Conservation (phyloP, 768 basidiomycete species). For the Leucosporidium scottii region DNA sequence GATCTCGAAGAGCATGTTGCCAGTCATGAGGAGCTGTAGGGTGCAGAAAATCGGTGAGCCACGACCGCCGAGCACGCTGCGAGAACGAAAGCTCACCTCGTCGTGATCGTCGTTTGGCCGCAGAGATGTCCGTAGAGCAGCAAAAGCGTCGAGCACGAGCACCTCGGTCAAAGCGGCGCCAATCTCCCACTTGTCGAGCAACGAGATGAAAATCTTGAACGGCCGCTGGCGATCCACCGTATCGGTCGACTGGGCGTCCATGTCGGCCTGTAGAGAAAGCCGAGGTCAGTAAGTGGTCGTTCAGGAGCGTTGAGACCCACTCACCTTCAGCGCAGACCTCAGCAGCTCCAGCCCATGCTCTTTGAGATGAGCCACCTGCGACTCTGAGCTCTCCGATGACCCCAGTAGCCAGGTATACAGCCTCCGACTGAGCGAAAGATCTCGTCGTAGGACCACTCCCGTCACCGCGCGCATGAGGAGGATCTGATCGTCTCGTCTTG, state of each 20-base stretch:
- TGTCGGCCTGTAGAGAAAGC: slow-evolving; percentile 54
- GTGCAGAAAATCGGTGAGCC: background rate
- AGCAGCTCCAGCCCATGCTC: slow-evolving; percentile 67
- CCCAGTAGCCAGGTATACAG: slow-evolving; percentile 91
- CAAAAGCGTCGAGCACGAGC: slow-evolving; percentile 72
- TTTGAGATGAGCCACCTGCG: slow-evolving; percentile 64
- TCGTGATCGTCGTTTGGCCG: slow-evolving; percentile 41
- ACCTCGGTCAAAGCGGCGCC: slow-evolving; percentile 70
- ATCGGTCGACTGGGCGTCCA: slow-evolving; percentile 67
- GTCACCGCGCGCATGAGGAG: slow-evolving; percentile 81
- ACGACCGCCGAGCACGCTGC: background rate
- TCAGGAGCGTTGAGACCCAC: background rate
- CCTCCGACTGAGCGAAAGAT: slow-evolving; percentile 84
- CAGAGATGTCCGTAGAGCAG: slow-evolving; percentile 57
- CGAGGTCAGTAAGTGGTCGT: background rate
- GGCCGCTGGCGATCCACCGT: slow-evolving; percentile 61
- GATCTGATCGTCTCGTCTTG: slow-evolving; percentile 59
- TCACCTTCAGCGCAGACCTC: slow-evolving; percentile 57
- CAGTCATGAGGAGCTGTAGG: slow-evolving; percentile 65
- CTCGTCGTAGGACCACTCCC: slow-evolving; percentile 82
- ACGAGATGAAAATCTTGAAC: slow-evolving; percentile 90
- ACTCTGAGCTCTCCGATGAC: slow-evolving; percentile 63
- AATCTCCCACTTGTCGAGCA: slow-evolving; percentile 96
- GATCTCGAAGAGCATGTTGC: slow-evolving; percentile 83
- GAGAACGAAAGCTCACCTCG: slow-evolving; percentile 49